Evolutionary conservation across 2,329 filamentous ascomycete genomes (phyloP).

Genomic region (Sarocladium strictum): DNA sequence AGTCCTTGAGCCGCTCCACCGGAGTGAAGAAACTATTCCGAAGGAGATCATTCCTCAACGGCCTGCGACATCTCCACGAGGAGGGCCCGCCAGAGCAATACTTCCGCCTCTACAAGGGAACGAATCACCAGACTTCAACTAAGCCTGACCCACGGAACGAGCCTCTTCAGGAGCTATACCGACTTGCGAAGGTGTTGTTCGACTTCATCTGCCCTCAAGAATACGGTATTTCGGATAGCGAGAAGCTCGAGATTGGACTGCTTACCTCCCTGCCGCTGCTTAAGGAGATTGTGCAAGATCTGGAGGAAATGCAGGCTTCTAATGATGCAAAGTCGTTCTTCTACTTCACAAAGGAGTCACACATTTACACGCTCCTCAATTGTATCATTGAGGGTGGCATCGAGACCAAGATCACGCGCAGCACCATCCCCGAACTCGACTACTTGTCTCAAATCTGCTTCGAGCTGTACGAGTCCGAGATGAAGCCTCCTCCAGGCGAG

Average conservation of each 20-base stretch:
- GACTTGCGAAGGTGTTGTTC: slow-evolving; percentile 88
- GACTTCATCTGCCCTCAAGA: slow-evolving; percentile 98
- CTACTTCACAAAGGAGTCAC: slow-evolving; percentile 98
- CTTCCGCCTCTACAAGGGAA: slow-evolving; percentile 84
- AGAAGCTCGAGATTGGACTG: slow-evolving; percentile 97
- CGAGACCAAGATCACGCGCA: slow-evolving; percentile 92
- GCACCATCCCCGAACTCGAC: slow-evolving; percentile 92
- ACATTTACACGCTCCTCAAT: slow-evolving; percentile 96
- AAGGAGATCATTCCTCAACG: slow-evolving; percentile 54
- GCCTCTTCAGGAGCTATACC: slow-evolving; percentile 87
- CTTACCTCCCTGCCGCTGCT: slow-evolving; percentile 88
- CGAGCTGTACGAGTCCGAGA: slow-evolving; percentile 93
- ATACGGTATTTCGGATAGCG: slow-evolving; percentile 90
- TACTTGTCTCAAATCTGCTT: slow-evolving; percentile 98
- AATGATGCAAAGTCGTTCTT: slow-evolving; percentile 93
- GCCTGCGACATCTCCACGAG: slow-evolving; percentile 41
- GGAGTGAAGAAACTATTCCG: slow-evolving; percentile 47
- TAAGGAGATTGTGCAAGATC: slow-evolving; percentile 92
- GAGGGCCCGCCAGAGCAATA: slow-evolving; percentile 64
- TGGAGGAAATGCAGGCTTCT: slow-evolving; percentile 95
- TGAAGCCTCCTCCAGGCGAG: slow-evolving; percentile 44
- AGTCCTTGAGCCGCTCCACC: slow-evolving; percentile 29
- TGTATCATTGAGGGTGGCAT: slow-evolving; percentile 97
- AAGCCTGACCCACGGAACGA: slow-evolving; percentile 82
- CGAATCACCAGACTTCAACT: slow-evolving; percentile 51